Evolutionary conservation across 176 grass and related monocot genomes (phyloP), one percentile per base, ranked within the genome.

Genomic region (Avena sativa): DNA sequence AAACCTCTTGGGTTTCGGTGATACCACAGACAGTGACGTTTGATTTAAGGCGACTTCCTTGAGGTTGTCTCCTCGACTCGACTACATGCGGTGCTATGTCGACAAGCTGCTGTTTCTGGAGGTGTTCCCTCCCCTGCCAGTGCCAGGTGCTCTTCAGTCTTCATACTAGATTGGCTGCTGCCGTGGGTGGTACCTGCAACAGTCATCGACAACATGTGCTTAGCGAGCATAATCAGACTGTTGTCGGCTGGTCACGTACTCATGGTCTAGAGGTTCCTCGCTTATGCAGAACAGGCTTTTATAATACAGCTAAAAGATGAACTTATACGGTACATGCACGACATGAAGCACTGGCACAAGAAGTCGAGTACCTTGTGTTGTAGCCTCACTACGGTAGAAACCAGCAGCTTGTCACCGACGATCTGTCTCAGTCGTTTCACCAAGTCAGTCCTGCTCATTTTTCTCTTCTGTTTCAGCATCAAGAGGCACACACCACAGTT

Each of bases 371-470:
- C 94, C 94, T 94, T 91, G 52, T 91, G 88, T 40, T 97, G 90
- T 63, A 94, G 90, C 55, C 86, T 90, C 90, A 81, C 9, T 71
- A 94, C 88, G 28, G 88, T 92, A n/a, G 92, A 92, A 87, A 91
- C 79, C 82, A 97, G 75, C 44, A 97, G 69, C 80, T 91, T 91
- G 78, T 97, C 92, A 23, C 92, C 92, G 47, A 94, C 64, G 71
- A 94, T 89, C 36, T 91, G 86, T 85, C 88, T 92, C 74, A 94
- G 71, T 36, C 62, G 58, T 71, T 82, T 75, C 69, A 94, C 84
- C 13, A 97, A 48, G 53, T 97, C 90, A 32, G 80, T n/a, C 82
- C 90, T 88, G 74, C 88, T 97, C 38, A 97, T 92, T 86, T 89
- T 94, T 85, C 67, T 92, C 83, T 60, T 87, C 95, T 97, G 46